Conservation (phyloP, 495 filamentous ascomycete genomes). For the Clohesyomyces aquaticus region DNA sequence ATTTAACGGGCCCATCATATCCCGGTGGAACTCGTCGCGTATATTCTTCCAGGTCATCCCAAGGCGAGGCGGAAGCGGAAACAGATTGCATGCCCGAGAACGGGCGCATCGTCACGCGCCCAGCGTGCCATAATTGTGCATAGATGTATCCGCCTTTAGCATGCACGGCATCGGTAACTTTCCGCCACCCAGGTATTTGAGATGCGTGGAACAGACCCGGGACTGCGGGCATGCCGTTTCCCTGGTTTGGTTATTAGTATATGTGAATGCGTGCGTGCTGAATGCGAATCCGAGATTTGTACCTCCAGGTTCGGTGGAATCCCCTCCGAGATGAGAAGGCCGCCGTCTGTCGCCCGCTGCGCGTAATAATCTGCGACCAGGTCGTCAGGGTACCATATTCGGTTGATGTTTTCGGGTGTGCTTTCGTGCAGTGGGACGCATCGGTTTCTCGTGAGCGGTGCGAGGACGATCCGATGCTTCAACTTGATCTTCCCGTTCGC, state of each 20-base stretch:
- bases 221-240: slow-evolving; percentile 54
- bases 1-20: slow-evolving; percentile 49
- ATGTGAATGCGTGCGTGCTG: slow-evolving; percentile 12
- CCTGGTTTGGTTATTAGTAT: slow-evolving; percentile 26
- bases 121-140: slow-evolving; percentile 58
- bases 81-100: slow-evolving; percentile 50
- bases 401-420: slow-evolving; percentile 48
- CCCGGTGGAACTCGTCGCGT: slow-evolving; percentile 44
- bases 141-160: slow-evolving; percentile 58
- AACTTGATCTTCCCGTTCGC: slow-evolving; percentile 30
- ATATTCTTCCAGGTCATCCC: slow-evolving; percentile 54
- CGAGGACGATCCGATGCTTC: slow-evolving; percentile 33
- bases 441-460: slow-evolving; percentile 36
- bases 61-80: slow-evolving; percentile 48
- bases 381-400: slow-evolving; percentile 53
- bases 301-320: slow-evolving; percentile 57
- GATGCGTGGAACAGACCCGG: slow-evolving; percentile 56
- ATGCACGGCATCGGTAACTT: slow-evolving; percentile 59
- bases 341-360: slow-evolving; percentile 58
- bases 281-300: no score
- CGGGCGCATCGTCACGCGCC: slow-evolving; percentile 55
- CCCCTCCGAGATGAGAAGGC: slow-evolving; percentile 60
- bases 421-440: slow-evolving; percentile 12
- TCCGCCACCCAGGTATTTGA: slow-evolving; percentile 56
- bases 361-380: slow-evolving; percentile 59